A percentile compares a stretch with the other conserved stretches of the same genome.
Conservation (phyloP, 345 rosid genomes). For the Citrus maxima region DNA sequence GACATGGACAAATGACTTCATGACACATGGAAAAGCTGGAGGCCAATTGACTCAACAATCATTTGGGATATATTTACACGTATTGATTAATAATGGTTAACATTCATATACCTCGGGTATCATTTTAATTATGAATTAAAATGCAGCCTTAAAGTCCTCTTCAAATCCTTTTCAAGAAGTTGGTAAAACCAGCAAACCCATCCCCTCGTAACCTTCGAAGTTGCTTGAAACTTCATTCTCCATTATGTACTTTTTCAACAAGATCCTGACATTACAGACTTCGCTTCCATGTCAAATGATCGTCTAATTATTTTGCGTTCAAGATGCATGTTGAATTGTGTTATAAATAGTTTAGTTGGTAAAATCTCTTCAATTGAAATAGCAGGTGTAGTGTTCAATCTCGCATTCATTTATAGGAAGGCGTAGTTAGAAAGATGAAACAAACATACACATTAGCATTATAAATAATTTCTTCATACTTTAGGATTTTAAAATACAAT, state of each 20-base stretch:
- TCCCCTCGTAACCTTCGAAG: neutral
- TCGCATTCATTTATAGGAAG: too few relatives aligned
- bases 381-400: too few relatives aligned
- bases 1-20: too few relatives aligned
- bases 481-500: too few relatives aligned
- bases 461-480: too few relatives aligned
- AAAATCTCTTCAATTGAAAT: too few relatives aligned
- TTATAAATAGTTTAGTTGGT: neutral
- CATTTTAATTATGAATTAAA: too few relatives aligned
- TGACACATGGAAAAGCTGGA: too few relatives aligned
- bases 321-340: neutral
- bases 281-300: neutral
- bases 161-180: constrained; percentile 8
- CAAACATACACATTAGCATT: too few relatives aligned
- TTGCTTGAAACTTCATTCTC: neutral
- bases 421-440: too few relatives aligned
- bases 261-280: neutral
- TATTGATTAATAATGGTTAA: neutral
- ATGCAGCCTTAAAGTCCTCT: neutral
- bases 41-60: too few relatives aligned
- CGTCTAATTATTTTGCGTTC: neutral
- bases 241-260: neutral
- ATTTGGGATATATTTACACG: too few relatives aligned
- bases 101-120: neutral
- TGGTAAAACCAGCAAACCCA: constrained; percentile 18